Base-by-base conservation (phyloP, 495 filamentous ascomycete genomes). In the Neurospora tetraspora region DNA sequence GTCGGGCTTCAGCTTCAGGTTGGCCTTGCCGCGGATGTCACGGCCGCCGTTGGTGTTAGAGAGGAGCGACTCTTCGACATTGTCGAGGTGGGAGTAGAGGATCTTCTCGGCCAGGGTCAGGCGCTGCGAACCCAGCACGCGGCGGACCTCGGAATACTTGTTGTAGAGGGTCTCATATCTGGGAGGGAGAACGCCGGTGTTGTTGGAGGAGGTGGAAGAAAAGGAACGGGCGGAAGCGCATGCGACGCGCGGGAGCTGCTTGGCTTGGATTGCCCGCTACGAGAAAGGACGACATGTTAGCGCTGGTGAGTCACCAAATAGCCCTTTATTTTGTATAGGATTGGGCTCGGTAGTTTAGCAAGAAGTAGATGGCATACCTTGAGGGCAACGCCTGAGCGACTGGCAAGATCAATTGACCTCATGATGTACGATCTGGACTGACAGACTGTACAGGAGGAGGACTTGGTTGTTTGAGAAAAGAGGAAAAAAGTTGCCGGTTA, bases 41-140 rank as follows among this genome's bases (percentile, higher is more conserved):
- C 87, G 85, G 76, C 94, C 94, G 87, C 95, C 93, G 77, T 91
- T 84, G 59, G 92, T 95, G 77, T 90, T 89, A 68, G 90, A 88
- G 61, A 94, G 86, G 23, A 97, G 88, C 23, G 93, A 92, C 76
- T 97, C 96, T 80, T 95, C 92, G 6, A 89, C 88, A 78, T 92
- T 92, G 80, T 93, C 90, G 70, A 99, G 84, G 86, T 99, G 96
- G 75, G 96, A 94, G 85, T 98, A 99, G 45, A 99, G 87, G 74
- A 98, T 97, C 86, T 99, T 99, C 83, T 99, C 96, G 68, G 96
- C 93, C 42, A 98, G 87, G 4, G 96, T 97, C 42, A 99, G 88
- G 27, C 86, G 85, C 53, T 90, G 88, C 10, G 83, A 80, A 5
- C 92, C 91, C 39, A 97, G 86, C 8, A 97, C 87, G 37, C 87